These are phyloP conservation scores for Jaminaea rosea DNA, from an alignment of 1,284 basidiomycete genomes.

Conservation along the genomic window DNA sequence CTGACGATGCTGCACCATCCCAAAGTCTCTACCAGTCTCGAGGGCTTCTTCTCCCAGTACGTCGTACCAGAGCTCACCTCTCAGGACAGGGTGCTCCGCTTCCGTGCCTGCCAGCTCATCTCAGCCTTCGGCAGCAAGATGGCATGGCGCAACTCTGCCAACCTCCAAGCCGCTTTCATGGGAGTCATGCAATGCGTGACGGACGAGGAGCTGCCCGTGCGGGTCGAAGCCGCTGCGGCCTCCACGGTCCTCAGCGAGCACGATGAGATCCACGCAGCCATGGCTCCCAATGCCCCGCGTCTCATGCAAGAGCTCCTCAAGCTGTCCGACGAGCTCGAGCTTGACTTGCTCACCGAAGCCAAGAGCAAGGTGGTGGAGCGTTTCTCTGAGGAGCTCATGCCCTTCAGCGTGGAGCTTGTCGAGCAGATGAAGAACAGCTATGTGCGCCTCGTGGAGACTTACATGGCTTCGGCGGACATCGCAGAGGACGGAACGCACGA, in stretches of 20 bases:
- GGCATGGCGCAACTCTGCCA: constrained; percentile 31
- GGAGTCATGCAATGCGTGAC: constrained; percentile 41
- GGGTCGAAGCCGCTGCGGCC: constrained; percentile 71
- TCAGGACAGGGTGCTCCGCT: constrained; percentile 33
- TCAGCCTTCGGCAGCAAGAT: constrained; percentile 36
- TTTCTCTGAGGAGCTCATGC: constrained; percentile 73
- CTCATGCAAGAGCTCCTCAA: constrained; percentile 83
- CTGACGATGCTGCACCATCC: constrained; percentile 36
- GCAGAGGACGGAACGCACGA: constrained; percentile 52
- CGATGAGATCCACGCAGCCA: constrained; percentile 60
- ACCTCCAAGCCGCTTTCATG: constrained; percentile 34
- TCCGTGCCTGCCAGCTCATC: constrained; percentile 38
- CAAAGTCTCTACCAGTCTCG: constrained; percentile 28
- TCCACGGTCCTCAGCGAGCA: constrained; percentile 68
- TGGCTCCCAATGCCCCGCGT: constrained; percentile 71
- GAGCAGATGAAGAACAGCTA: constrained; percentile 56
- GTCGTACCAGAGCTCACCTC: constrained; percentile 39
- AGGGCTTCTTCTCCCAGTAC: constrained; percentile 39
- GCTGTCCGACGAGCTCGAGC: constrained; percentile 76
- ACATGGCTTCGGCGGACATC: constrained; percentile 46
- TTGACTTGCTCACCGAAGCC: constrained; percentile 70
- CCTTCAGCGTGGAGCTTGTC: constrained; percentile 74
- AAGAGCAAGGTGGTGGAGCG: constrained; percentile 77
- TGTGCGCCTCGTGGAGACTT: constrained; percentile 53
- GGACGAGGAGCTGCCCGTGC: constrained; percentile 64